Percentiles rank a stretch among this genome's conserved stretches.
Evolutionary conservation across 148 eudicot genomes (phyloP).

Genomic region (Rhododendron ovatum): DNA sequence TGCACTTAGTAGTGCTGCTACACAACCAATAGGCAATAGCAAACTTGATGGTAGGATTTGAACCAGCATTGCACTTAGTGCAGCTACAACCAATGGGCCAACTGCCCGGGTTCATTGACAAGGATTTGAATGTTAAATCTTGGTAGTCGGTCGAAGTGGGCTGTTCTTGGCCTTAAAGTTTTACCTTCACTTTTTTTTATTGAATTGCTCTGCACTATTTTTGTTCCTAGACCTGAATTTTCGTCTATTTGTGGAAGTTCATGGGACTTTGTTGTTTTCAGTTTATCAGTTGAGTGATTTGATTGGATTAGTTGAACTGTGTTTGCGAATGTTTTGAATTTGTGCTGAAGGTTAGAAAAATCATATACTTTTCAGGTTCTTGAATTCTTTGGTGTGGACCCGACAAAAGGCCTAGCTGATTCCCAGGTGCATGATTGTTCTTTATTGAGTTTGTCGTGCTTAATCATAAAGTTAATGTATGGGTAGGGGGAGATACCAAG

Average conservation of each 20-base stretch:
- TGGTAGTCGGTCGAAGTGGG: neutral
- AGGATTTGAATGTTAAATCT: neutral
- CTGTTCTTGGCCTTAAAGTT: neutral
- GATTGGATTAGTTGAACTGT: neutral
- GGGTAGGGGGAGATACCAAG: neutral
- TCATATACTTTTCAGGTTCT: slow-evolving; percentile 46
- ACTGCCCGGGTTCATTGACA: neutral
- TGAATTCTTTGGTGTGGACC: slow-evolving; percentile 74
- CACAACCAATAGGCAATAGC: neutral
- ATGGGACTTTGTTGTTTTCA: neutral
- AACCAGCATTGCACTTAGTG: neutral
- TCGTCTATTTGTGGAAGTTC: neutral
- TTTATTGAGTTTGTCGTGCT: neutral
- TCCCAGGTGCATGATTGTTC: slow-evolving; percentile 47
- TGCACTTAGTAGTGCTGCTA: neutral
- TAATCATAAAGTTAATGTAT: neutral
- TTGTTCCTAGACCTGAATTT: neutral
- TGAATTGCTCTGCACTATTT: neutral
- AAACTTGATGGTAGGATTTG: neutral
- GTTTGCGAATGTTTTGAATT: neutral
- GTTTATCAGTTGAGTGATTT: neutral
- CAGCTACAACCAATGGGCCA: neutral
- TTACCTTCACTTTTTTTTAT: neutral
- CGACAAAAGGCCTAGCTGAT: slow-evolving; percentile 74
- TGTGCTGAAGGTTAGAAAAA: neutral